These are phyloP conservation scores for Bryoglossum gracile DNA, from an alignment of 495 filamentous ascomycete genomes.

Conservation along the genomic window DNA sequence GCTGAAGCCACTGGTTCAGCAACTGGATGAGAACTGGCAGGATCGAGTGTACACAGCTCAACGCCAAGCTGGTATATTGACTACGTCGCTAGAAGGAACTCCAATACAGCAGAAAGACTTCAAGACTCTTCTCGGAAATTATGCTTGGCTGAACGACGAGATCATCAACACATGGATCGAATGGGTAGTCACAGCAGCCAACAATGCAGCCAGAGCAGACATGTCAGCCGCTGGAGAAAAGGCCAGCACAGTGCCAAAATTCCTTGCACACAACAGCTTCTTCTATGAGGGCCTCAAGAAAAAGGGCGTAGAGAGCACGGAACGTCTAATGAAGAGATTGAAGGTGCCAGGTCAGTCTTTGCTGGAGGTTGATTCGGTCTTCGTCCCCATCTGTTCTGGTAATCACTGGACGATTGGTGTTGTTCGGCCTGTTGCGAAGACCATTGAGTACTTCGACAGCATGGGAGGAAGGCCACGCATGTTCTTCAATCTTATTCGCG, in stretches of 20 bases:
- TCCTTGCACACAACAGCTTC: slow-evolving; percentile 62
- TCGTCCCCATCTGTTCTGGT: slow-evolving; percentile 52
- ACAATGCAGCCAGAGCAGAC: slow-evolving; percentile 28
- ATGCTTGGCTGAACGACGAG: slow-evolving; percentile 77
- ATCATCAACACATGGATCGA: slow-evolving; percentile 64
- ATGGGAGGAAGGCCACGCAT: slow-evolving; percentile 32
- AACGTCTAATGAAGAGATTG: slow-evolving; percentile 47
- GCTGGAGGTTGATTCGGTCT: slow-evolving; percentile 50
- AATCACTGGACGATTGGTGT: slow-evolving; percentile 54
- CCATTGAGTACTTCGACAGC: slow-evolving; percentile 71
- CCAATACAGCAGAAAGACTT: slow-evolving; percentile 57
- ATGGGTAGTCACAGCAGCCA: slow-evolving; percentile 52
- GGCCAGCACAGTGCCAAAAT: slow-evolving; percentile 49
- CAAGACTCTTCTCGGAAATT: slow-evolving; percentile 41
- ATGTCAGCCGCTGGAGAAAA: slow-evolving; percentile 33
- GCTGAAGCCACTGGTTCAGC: slow-evolving; percentile 29
- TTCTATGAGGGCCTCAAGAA: slow-evolving; percentile 59
- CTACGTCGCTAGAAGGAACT: slow-evolving; percentile 45
- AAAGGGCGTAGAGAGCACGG: slow-evolving; percentile 41
- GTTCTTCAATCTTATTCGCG: slow-evolving; percentile 36
- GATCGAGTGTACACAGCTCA: slow-evolving; percentile 28
- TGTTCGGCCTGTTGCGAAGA: slow-evolving; percentile 54
- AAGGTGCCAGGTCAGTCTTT: slow-evolving; percentile 48
- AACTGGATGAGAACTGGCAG: slow-evolving; percentile 40
- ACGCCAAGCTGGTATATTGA: slow-evolving; percentile 32